A percentile compares a stretch with the other conserved stretches of the same genome.
These are phyloP conservation scores for Fusarium sp. DNA, from an alignment of 2,329 filamentous ascomycete species.

Conservation along the genomic window DNA sequence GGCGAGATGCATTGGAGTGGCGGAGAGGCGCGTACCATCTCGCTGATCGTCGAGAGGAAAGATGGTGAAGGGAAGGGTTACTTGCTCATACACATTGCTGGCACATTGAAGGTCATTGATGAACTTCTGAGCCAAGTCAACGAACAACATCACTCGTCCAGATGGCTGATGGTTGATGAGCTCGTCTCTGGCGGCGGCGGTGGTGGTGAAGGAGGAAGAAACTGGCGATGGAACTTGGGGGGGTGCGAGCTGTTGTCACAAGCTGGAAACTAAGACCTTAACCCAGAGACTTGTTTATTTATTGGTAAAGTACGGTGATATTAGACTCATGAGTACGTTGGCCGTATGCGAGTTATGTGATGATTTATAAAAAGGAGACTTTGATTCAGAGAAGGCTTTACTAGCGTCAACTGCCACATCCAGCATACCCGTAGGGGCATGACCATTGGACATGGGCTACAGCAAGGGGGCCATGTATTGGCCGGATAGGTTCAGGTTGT, in stretches of 20 bases:
- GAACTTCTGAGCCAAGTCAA: no score
- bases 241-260: neutral
- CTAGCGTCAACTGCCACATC: neutral
- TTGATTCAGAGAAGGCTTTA: neutral
- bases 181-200: neutral
- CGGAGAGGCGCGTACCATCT: no score
- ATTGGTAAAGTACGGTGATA: neutral
- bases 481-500: neutral
- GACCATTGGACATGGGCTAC: neutral
- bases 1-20: no score
- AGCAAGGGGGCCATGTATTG: neutral
- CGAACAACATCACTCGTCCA: no score
- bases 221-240: neutral
- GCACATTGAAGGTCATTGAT: no score
- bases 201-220: neutral
- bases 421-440: neutral
- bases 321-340: neutral
- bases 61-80: no score
- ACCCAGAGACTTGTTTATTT: neutral
- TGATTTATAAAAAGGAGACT: neutral
- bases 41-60: no score
- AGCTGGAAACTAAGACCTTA: neutral
- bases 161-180: neutral
- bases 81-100: no score
- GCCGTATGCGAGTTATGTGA: neutral